Base-by-base conservation (phyloP, 2,329 filamentous ascomycete species). In the Fusarium acutatum region DNA sequence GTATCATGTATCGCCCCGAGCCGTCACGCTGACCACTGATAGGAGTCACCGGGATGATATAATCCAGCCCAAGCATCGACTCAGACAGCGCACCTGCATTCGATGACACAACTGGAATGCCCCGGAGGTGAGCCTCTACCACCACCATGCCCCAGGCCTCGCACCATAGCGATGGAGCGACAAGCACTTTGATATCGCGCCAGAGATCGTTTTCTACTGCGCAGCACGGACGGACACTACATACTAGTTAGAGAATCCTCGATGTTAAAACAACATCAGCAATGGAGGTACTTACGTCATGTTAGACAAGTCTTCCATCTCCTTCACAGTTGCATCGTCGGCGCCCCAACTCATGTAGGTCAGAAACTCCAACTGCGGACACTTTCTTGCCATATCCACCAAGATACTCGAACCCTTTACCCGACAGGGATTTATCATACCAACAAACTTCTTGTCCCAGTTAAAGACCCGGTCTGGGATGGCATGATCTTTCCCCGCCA, bases 91-190 rank as follows among this genome's bases (percentile, higher is more conserved):
- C 34, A 20, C 60, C 60, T 24, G 53, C 28, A 8, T 63, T n/a
- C 6, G 60, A 60, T 2, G 53, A 34, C 10, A 60, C 41, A 2
- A 63, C 60, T 8, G 60, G 53, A 1, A 60, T 63, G n/a, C 41
- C 60, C 18, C 60, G 53, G 7, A 63, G 41, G n/a, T 63, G 60
- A 18, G 60, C 53, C 26, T 63, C 60, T 7, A 63, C 41, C 30
- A 47, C 53, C n/a, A 63, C 60, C 60, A 60, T 63, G 6, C 53
- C 53, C 60, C 60, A 63, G 0, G 60, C 60, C 41, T 63, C 60
- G 12, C n/a, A 60, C 60, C 60, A 63, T 1, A 63, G 60, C 9
- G 60, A 63, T 0, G 60, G 60, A 20, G 60, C 41, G 11, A 63
- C 7, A 7, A 63, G 53, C 1, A 60, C 38, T 34, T 60, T 63